phyloP scores from a whole-genome alignment of 208 protist species.

The Endotrypanum monterogeii region DNA sequence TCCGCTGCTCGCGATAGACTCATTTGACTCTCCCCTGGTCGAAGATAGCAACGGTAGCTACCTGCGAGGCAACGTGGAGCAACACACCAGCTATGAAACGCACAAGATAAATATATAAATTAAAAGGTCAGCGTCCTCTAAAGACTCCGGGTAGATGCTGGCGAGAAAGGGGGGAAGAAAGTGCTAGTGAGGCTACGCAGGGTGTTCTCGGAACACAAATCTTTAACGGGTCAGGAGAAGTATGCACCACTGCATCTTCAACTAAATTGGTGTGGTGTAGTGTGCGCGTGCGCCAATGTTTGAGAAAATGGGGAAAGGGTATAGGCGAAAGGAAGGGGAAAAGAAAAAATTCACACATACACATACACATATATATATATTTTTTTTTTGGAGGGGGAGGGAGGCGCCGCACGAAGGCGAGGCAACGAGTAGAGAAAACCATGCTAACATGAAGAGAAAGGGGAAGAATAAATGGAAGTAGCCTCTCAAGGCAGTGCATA shows the following conservation, averaged over 20 bases:
- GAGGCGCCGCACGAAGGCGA: neutral
- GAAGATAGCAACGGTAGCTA: neutral
- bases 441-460: neutral
- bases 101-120: neutral
- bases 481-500: neutral
- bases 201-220: neutral
- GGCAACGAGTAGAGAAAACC: neutral
- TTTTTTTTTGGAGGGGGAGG: too few relatives aligned
- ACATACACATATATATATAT: too few relatives aligned
- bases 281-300: neutral
- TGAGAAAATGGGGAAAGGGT: neutral
- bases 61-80: neutral
- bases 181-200: too few relatives aligned
- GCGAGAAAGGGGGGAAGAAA: neutral
- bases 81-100: neutral
- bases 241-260: too few relatives aligned
- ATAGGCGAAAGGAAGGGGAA: neutral
- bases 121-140: neutral
- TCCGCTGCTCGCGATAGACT: constrained; percentile 6
- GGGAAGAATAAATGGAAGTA: neutral
- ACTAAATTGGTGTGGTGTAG: neutral
- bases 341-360: neutral
- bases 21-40: neutral
- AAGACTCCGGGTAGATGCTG: neutral
- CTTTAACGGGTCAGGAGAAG: neutral